phyloP scores from a whole-genome alignment of 1,139 yeast species.

The Hansenula sp. region DNA sequence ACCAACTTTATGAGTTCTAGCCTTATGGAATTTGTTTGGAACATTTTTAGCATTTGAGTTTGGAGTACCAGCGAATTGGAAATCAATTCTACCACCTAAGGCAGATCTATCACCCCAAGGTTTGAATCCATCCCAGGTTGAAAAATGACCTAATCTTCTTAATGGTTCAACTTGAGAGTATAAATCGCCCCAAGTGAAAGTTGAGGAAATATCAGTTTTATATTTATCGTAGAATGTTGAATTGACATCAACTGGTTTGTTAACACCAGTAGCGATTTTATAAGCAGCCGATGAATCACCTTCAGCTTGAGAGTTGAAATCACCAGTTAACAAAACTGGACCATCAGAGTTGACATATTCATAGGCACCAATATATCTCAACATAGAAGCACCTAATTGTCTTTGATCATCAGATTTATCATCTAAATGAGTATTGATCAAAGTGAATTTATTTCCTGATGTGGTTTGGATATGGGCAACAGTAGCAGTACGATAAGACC shows the following conservation, averaged over 20 bases:
- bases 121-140: conserved; percentile 40
- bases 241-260: conserved; percentile 23
- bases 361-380: conserved; percentile 27
- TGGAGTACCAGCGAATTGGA: conserved; percentile 31
- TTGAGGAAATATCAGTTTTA: conserved; percentile 6
- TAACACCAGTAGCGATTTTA: conserved; percentile 27
- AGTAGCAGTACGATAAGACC: conserved; percentile 39
- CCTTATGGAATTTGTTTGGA: conserved; percentile 14
- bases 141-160: conserved; percentile 27
- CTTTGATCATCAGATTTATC: conserved; percentile 40
- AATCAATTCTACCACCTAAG: conserved; percentile 35
- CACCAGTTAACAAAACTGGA: conserved; percentile 37
- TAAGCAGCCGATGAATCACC: conserved; percentile 31
- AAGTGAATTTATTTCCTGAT: conserved; percentile 28
- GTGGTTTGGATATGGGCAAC: conserved; percentile 29
- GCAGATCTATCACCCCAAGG: conserved; percentile 27
- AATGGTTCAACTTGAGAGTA: conserved; percentile 16
- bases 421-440: conserved; percentile 43
- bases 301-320: conserved; percentile 34
- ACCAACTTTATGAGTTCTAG: conserved; percentile 21
- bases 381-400: conserved; percentile 32
- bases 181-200: conserved; percentile 25
- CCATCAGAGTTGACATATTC: conserved; percentile 28
- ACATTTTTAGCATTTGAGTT: conserved; percentile 18
- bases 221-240: conserved; percentile 19